phyloP scores from a whole-genome alignment of 2,329 filamentous ascomycete species.

The Cordyceps cateniannulata region DNA sequence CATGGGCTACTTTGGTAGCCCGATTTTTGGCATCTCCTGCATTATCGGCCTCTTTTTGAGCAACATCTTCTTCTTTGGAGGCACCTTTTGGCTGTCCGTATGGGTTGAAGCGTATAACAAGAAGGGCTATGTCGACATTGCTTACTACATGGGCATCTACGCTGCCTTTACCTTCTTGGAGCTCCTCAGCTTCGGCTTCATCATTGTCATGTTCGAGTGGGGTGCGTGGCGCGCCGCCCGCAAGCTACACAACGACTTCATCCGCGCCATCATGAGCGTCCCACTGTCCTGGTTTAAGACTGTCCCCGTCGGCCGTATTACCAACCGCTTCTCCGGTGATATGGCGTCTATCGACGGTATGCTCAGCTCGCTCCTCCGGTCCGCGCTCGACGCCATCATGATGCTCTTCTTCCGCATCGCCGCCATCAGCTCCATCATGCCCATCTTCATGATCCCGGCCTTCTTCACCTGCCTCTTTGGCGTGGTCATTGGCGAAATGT shows the following conservation, averaged over 20 bases:
- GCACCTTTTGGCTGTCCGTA: slow-evolving; percentile 42
- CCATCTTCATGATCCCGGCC: slow-evolving; percentile 42
- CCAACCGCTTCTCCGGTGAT: slow-evolving; percentile 51
- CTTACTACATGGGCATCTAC: slow-evolving; percentile 49
- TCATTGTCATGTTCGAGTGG: slow-evolving; percentile 43
- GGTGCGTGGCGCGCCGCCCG: slow-evolving; percentile 52
- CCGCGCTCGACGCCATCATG: slow-evolving; percentile 35
- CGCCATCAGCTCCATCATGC: slow-evolving; percentile 45
- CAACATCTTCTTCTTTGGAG: slow-evolving; percentile 35
- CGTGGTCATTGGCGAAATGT: slow-evolving; percentile 42
- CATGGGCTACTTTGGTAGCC: slow-evolving; percentile 44
- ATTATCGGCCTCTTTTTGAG: slow-evolving; percentile 33
- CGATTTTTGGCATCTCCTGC: slow-evolving; percentile 34
- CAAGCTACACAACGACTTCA: slow-evolving; percentile 45
- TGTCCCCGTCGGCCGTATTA: slow-evolving; percentile 44
- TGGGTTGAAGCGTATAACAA: slow-evolving; percentile 47
- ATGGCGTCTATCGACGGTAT: slow-evolving; percentile 48
- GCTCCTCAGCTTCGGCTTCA: slow-evolving; percentile 34
- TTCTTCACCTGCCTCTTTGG: slow-evolving; percentile 39
- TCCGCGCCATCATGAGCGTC: slow-evolving; percentile 45
- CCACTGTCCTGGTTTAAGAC: slow-evolving; percentile 52
- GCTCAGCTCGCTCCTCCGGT: slow-evolving; percentile 39
- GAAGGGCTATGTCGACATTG: slow-evolving; percentile 36
- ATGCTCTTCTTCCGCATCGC: slow-evolving; percentile 39
- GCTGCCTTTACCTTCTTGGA: slow-evolving; percentile 38